Percentiles rank a stretch among this genome's conserved stretches.
These are phyloP conservation scores for Auriculariales sp. DNA, from an alignment of 768 basidiomycete species.

Conservation along the genomic window DNA sequence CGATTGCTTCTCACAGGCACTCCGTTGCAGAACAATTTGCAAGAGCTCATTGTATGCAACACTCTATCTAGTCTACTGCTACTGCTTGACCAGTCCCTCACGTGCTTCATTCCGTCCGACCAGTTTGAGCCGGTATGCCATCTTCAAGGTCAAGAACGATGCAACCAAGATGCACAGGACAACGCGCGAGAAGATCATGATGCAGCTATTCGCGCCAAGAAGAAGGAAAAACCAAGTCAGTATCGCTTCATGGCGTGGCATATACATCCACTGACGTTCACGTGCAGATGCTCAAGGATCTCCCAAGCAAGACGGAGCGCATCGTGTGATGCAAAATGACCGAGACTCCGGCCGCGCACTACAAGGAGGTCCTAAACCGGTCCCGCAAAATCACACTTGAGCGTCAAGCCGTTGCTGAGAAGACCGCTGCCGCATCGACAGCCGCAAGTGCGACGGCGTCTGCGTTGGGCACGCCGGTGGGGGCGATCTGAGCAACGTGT, in stretches of 20 bases:
- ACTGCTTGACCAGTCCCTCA: conserved; percentile 59
- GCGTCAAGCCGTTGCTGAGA: conserved; percentile 10
- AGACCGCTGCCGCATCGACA: conserved; percentile 12
- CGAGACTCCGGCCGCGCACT: conserved; percentile 62
- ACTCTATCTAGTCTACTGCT: conserved; percentile 4
- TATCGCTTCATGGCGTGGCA: neutral
- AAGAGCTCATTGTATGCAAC: conserved; percentile 68
- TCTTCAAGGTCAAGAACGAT: conserved; percentile 96
- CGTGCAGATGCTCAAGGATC: conserved; percentile 70
- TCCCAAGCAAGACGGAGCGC: conserved; percentile 84
- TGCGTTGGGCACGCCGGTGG: conserved; percentile 26
- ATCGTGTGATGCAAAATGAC: conserved; percentile 97
- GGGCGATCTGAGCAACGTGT: conserved; percentile 73
- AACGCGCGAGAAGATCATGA: conserved; percentile 94
- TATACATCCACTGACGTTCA: neutral
- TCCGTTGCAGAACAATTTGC: conserved; percentile 82
- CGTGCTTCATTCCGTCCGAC: conserved; percentile 93
- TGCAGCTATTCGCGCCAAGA: conserved; percentile 97
- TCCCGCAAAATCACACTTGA: conserved; percentile 71
- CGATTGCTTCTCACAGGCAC: conserved; percentile 88
- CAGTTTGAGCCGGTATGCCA: conserved; percentile 75
- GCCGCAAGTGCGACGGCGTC: conserved; percentile 12
- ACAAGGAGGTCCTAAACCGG: conserved; percentile 71
- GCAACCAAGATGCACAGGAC: conserved; percentile 81
- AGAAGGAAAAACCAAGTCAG: conserved; percentile 93